phyloP scores from a whole-genome alignment of 1,139 yeast genomes.

The Torulaspora globosa region DNA sequence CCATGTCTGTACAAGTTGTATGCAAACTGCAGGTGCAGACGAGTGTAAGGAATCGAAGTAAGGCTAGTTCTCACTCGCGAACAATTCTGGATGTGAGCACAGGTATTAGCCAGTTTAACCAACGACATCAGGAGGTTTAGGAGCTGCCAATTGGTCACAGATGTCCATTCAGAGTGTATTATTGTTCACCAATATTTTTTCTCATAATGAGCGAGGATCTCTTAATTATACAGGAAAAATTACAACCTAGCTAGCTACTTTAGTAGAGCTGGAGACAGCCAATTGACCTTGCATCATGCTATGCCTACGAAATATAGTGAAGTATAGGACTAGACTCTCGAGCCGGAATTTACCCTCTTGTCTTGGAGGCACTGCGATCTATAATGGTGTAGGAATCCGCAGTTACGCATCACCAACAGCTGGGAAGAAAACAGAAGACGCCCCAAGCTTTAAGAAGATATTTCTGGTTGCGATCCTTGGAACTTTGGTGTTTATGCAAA shows the following conservation, averaged over 20 bases:
- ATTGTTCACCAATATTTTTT: slow-evolving; percentile 1
- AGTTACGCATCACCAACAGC: slow-evolving; percentile 1
- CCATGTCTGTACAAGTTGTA: slow-evolving; percentile 88
- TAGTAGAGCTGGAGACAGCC: not conserved
- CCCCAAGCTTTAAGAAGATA: slow-evolving; percentile 49
- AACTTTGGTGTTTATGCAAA: slow-evolving; percentile 50
- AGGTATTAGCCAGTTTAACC: slow-evolving; percentile 75
- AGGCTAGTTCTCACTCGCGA: slow-evolving; percentile 67
- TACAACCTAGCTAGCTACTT: not conserved
- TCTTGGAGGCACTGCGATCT: not conserved
- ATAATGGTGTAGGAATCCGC: not conserved
- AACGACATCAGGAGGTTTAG: slow-evolving; percentile 56
- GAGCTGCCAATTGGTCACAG: not conserved
- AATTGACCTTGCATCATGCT: not conserved
- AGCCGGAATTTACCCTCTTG: not conserved
- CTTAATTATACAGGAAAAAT: not conserved
- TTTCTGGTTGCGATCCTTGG: slow-evolving; percentile 50
- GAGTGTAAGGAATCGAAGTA: slow-evolving; percentile 81
- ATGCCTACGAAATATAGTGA: not conserved
- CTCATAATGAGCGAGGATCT: not conserved
- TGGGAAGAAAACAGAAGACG: slow-evolving; percentile 22
- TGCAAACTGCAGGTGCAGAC: slow-evolving; percentile 77
- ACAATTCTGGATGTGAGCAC: slow-evolving; percentile 88
- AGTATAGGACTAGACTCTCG: not conserved
- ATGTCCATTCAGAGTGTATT: not conserved